These are phyloP conservation scores for Diaporthe sp. DNA, from an alignment of 2,329 filamentous ascomycete genomes.

Conservation along the genomic window DNA sequence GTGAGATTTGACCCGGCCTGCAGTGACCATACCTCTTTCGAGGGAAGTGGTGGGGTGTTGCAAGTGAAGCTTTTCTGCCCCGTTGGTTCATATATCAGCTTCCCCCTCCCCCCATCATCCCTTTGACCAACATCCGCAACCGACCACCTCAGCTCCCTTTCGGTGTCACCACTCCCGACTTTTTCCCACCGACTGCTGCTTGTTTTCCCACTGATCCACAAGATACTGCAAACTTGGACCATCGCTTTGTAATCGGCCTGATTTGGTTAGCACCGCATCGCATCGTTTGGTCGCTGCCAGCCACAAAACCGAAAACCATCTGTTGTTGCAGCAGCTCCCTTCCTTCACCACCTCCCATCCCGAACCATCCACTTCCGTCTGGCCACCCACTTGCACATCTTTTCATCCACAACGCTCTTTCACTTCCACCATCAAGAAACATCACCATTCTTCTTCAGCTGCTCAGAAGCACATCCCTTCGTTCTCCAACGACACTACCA, in stretches of 20 bases:
- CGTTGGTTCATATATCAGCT: slow-evolving; percentile 36
- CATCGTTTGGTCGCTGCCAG: slow-evolving; percentile 31
- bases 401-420: not conserved
- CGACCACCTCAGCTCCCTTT: slow-evolving; percentile 27
- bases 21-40: slow-evolving; percentile 2
- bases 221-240: slow-evolving; percentile 10
- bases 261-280: slow-evolving; percentile 23
- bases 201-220: not conserved
- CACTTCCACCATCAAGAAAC: not conserved
- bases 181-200: slow-evolving; percentile 9
- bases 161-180: not conserved
- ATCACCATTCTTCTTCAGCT: not conserved
- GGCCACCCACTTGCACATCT: not conserved
- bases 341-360: slow-evolving; percentile 16
- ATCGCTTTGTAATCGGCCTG: slow-evolving; percentile 40
- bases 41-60: not conserved
- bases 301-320: slow-evolving; percentile 4
- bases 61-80: slow-evolving; percentile 22
- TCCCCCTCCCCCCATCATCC: slow-evolving; percentile 12
- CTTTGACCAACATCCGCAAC: slow-evolving; percentile 17
- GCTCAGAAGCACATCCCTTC: too few species aligned
- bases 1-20: slow-evolving; percentile 13
- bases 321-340: slow-evolving; percentile 10
- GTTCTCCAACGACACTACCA: slow-evolving; percentile 42
- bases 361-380: not conserved